Evolutionary conservation across 2,329 filamentous ascomycete species (phyloP).

Genomic region (Tolypocladium tropicale): DNA sequence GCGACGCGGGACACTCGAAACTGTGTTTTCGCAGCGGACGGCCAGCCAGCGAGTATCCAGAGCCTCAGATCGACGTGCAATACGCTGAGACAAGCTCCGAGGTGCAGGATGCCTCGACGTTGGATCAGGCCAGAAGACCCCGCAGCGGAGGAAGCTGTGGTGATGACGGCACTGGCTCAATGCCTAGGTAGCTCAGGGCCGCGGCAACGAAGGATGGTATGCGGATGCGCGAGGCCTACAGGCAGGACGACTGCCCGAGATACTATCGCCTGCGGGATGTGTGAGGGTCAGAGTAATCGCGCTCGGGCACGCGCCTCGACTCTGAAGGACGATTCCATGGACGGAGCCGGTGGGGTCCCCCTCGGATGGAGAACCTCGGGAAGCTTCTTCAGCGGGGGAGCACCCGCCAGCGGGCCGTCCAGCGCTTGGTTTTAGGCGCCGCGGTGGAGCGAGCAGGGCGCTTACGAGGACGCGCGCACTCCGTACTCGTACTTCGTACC

Average conservation of each 20-base stretch:
- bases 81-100: not conserved
- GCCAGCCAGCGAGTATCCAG: not conserved
- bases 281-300: not conserved
- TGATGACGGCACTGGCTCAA: not conserved
- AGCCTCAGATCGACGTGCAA: not conserved
- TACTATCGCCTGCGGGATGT: not conserved
- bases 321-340: not conserved
- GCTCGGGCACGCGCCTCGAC: not conserved
- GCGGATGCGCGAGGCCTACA: not conserved
- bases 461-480: no score
- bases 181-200: not conserved
- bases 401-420: not conserved
- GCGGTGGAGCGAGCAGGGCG: not conserved
- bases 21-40: not conserved
- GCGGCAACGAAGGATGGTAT: not conserved
- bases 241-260: not conserved
- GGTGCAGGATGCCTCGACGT: not conserved
- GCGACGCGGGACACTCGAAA: not conserved
- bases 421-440: not conserved
- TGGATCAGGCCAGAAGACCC: not conserved
- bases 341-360: no score
- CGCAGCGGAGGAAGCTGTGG: not conserved
- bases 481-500: no score
- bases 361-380: no score
- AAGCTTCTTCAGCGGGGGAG: not conserved